Evolutionary conservation across 805 yeast genomes (phyloP), one percentile per base, ranked within the genome.

Genomic region (Candida ulmi): DNA sequence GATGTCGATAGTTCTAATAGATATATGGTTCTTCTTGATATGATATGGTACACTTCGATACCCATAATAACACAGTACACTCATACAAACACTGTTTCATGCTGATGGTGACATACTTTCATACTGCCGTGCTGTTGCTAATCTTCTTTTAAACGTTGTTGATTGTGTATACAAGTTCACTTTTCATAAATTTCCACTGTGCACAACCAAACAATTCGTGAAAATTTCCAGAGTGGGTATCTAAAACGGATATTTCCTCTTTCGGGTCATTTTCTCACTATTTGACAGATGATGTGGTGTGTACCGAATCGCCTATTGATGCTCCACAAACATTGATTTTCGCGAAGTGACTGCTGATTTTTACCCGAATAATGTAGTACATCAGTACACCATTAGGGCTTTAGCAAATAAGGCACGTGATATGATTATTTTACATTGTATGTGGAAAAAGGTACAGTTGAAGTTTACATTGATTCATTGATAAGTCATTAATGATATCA

Each of bases 131-230:
- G 26, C 17, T 31, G 24, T 19, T 31, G 34, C 34, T 31, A 21
- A 11, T 31, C 21, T 13, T 13, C 17, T 7, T 31, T 19, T 19
- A 5, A 21, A 6, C 16, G 24, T 30, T 30, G 18, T 17, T 8
- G 24, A 8, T 30, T 30, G 33, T 30, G 11, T 11, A 11, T 8
- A 12, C n/a, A 30, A 30, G 15, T 30, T 31, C 25, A 31, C 25
- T 31, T 30, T 30, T 30, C 33, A 30, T 31, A 31, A 31, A 31
- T 31, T 31, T 31, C 34, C 24, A 31, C 28, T 21, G 24, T 21
- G 24, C 24, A 9, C 24, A n/a, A n/a, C 9, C 15, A 17, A 7
- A 6, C 19, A 5, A n/a, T 30, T 18, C 33, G 33, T 30, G 33
- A 30, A 31, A 30, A 19, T 31, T 31, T 31, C 24, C 34, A 31